A percentile compares a stretch with the other conserved stretches of the same genome.
These are phyloP conservation scores for Didymella pomorum DNA, from an alignment of 2,329 filamentous ascomycete species.

Conservation along the genomic window DNA sequence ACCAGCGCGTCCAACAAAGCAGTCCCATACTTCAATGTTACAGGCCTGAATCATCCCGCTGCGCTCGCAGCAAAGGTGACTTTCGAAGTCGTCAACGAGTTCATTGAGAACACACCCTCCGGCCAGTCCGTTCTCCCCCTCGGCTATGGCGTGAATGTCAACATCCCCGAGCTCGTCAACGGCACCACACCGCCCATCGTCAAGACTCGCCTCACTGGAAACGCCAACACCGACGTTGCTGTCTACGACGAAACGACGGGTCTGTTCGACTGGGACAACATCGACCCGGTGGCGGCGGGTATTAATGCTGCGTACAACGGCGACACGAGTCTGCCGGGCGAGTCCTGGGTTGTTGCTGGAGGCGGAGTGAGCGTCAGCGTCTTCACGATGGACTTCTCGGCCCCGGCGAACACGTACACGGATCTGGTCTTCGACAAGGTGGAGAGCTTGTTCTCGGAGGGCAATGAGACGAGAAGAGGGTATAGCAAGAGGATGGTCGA, in stretches of 20 bases:
- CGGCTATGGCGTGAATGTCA: slow-evolving; percentile 63
- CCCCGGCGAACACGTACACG: slow-evolving; percentile 50
- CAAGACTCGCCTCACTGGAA: slow-evolving; percentile 60
- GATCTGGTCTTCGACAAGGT: slow-evolving; percentile 31
- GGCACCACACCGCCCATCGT: slow-evolving; percentile 56
- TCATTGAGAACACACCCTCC: slow-evolving; percentile 51
- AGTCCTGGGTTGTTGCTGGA: slow-evolving; percentile 58
- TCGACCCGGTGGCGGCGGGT: slow-evolving; percentile 57
- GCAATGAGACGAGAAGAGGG: slow-evolving; percentile 8
- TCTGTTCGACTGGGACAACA: slow-evolving; percentile 60
- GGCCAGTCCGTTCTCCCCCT: slow-evolving; percentile 53
- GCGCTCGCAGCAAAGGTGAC: slow-evolving; percentile 56
- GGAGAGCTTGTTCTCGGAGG: slow-evolving; percentile 20
- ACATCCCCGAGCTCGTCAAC: slow-evolving; percentile 56
- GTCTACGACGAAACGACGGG: slow-evolving; percentile 56
- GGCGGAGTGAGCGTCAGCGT: slow-evolving; percentile 56
- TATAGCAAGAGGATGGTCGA: slow-evolving; percentile 33
- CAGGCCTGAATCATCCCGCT: slow-evolving; percentile 55
- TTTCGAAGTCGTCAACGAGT: slow-evolving; percentile 55
- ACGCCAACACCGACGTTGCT: slow-evolving; percentile 58
- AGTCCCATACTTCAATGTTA: slow-evolving; percentile 55
- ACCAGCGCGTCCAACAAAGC: slow-evolving; percentile 56
- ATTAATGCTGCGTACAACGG: slow-evolving; percentile 62
- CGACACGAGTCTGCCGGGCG: slow-evolving; percentile 60
- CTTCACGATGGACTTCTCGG: slow-evolving; percentile 62